Conservation (phyloP, 1,139 yeast species). For the Geotrichum europaeum region DNA sequence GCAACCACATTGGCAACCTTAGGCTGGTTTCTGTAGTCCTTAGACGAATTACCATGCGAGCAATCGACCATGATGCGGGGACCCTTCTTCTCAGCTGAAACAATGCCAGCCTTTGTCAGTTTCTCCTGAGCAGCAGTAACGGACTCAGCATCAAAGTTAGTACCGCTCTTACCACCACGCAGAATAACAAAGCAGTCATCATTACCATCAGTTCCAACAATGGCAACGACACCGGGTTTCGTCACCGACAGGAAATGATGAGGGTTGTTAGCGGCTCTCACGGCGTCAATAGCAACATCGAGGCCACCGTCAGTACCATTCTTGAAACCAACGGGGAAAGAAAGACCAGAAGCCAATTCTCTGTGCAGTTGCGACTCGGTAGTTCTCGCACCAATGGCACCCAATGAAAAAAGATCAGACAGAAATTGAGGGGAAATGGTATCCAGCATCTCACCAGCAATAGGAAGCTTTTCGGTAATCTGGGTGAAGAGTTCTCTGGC, state of each 20-base stretch:
- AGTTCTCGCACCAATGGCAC: constrained; percentile 98
- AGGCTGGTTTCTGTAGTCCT: constrained; percentile 93
- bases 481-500: constrained; percentile 83
- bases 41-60: constrained; percentile 93
- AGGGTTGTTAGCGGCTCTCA: constrained; percentile 82
- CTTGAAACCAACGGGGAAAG: constrained; percentile 98
- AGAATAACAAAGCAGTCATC: constrained; percentile 68
- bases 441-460: constrained; percentile 96
- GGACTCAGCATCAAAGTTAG: constrained; percentile 80
- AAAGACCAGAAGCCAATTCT: constrained; percentile 91
- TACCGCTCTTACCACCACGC: constrained; percentile 92
- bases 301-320: constrained; percentile 96
- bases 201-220: constrained; percentile 92
- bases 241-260: constrained; percentile 98
- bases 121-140: constrained; percentile 70
- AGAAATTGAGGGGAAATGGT: constrained; percentile 97
- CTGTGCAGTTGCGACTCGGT: constrained; percentile 97
- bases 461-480: constrained; percentile 74
- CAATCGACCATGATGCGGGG: constrained; percentile 86
- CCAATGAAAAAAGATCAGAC: constrained; percentile 84
- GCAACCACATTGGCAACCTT: constrained; percentile 74
- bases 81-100: constrained; percentile 24
- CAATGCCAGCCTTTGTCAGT: constrained; percentile 38
- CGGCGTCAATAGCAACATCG: constrained; percentile 91
- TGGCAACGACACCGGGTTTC: constrained; percentile 93